Percentiles rank a stretch among this genome's conserved stretches.
Conservation (phyloP, 2,329 filamentous ascomycete genomes). For the Colletotrichum somersetense region DNA sequence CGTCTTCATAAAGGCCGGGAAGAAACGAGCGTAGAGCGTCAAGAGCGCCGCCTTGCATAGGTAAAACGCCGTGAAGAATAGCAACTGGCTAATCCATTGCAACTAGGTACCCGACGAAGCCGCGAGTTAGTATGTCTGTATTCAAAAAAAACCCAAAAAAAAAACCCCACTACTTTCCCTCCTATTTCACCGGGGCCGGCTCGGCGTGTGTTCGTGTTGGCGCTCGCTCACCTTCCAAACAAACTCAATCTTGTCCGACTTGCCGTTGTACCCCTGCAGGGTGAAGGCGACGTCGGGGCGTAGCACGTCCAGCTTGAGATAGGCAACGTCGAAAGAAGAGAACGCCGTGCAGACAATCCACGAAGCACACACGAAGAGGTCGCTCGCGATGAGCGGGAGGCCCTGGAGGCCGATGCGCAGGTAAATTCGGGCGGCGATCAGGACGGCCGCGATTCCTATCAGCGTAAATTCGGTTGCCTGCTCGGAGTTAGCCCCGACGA, state of each 20-base stretch:
- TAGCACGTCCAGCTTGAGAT: background rate
- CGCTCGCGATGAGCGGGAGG: slow-evolving; percentile 2
- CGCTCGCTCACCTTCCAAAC: slow-evolving; percentile 10
- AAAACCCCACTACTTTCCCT: background rate
- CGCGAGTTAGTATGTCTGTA: no score
- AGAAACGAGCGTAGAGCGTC: background rate
- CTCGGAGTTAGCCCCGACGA: background rate
- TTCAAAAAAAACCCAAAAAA: background rate
- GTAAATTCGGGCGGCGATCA: slow-evolving; percentile 9
- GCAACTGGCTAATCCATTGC: background rate
- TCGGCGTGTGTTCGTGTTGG: background rate
- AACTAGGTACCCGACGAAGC: background rate
- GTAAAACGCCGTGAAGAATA: slow-evolving; percentile 14
- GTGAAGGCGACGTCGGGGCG: background rate
- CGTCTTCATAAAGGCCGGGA: slow-evolving; percentile 1
- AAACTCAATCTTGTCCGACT: background rate
- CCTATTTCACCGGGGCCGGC: background rate
- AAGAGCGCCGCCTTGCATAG: slow-evolving; percentile 17
- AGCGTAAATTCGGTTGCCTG: background rate
- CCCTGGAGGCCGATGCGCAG: slow-evolving; percentile 3
- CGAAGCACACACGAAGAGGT: background rate
- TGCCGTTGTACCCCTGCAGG: background rate
- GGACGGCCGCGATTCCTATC: background rate
- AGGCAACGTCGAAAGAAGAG: slow-evolving; percentile 4
- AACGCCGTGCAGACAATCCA: background rate